Percentiles rank a stretch among this genome's conserved stretches.
Conservation (phyloP, 1,284 basidiomycete species). For the Pisolithus thermaeus region DNA sequence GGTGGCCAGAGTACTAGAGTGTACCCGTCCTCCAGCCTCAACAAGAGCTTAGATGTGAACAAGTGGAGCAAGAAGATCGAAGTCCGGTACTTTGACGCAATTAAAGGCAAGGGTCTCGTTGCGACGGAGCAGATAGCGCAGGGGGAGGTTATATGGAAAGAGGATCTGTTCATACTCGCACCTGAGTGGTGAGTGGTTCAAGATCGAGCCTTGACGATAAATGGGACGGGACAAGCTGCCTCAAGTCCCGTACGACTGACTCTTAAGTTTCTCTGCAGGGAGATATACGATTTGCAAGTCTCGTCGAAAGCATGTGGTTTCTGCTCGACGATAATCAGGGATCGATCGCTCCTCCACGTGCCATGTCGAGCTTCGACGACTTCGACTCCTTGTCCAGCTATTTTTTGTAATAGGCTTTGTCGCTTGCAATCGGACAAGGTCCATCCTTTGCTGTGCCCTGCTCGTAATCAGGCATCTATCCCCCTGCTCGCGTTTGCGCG, state of each 20-base stretch:
- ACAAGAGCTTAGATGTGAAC: slow-evolving; percentile 56
- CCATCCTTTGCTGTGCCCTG: slow-evolving; percentile 71
- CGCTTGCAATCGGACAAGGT: slow-evolving; percentile 52
- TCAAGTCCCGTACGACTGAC: neutral
- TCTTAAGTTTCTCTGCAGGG: slow-evolving; percentile 39
- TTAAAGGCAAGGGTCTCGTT: slow-evolving; percentile 81
- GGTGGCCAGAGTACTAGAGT: slow-evolving; percentile 9
- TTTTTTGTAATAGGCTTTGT: slow-evolving; percentile 80
- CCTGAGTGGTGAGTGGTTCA: slow-evolving; percentile 55
- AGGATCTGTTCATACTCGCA: slow-evolving; percentile 68
- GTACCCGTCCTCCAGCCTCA: slow-evolving; percentile 62
- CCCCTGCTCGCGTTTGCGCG: slow-evolving; percentile 59
- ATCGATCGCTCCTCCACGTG: slow-evolving; percentile 41
- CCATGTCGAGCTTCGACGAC: slow-evolving; percentile 44
- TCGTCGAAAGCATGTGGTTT: slow-evolving; percentile 53
- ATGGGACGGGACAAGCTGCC: too few relatives aligned
- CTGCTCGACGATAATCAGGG: slow-evolving; percentile 60
- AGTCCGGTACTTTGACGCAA: slow-evolving; percentile 62
- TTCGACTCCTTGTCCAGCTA: slow-evolving; percentile 46
- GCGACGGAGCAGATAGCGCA: slow-evolving; percentile 60
- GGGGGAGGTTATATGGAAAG: slow-evolving; percentile 79
- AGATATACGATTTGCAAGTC: slow-evolving; percentile 61
- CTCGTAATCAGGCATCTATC: slow-evolving; percentile 63
- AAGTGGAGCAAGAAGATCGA: slow-evolving; percentile 62
- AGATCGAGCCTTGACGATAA: too few relatives aligned